phyloP scores from a whole-genome alignment of 345 rosid species.

The Camelina neglecta region DNA sequence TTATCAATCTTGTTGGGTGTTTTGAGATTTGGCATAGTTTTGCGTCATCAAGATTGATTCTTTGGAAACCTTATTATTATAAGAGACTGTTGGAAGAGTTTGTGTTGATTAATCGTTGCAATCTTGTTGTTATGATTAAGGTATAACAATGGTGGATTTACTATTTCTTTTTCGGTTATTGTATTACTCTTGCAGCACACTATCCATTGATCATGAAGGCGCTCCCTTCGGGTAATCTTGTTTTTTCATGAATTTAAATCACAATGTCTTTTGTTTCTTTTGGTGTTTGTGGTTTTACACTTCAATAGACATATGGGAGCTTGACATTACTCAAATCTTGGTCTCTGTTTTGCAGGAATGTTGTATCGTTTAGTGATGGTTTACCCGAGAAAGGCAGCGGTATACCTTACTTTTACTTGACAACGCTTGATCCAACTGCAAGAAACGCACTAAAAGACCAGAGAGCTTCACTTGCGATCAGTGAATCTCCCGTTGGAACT shows the following conservation, averaged over 20 bases:
- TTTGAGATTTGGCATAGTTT: background rate
- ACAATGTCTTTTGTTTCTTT: background rate
- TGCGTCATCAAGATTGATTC: slow-evolving; percentile 12
- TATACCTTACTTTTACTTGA: slow-evolving; percentile 90
- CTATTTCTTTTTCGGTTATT: slow-evolving; percentile 15
- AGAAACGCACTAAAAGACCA: slow-evolving; percentile 71
- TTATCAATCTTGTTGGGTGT: background rate
- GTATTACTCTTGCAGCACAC: slow-evolving; percentile 62
- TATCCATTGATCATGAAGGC: slow-evolving; percentile 72
- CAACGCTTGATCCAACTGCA: slow-evolving; percentile 94
- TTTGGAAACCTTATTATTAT: background rate
- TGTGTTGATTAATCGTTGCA: slow-evolving; percentile 19
- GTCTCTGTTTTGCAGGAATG: slow-evolving; percentile 61
- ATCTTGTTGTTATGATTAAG: background rate
- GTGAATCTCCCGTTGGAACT: slow-evolving; percentile 91
- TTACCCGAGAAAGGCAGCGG: slow-evolving; percentile 66
- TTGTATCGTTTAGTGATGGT: slow-evolving; percentile 91
- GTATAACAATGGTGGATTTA: background rate
- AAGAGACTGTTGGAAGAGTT: slow-evolving; percentile 13
- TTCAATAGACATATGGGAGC: background rate
- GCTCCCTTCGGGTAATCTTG: slow-evolving; percentile 80
- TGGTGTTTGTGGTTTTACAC: background rate
- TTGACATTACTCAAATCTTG: background rate
- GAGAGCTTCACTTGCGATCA: slow-evolving; percentile 76
- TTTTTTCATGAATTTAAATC: background rate